These are phyloP conservation scores for Ophiostoma angusticollis DNA, from an alignment of 2,329 filamentous ascomycete species.

Conservation along the genomic window DNA sequence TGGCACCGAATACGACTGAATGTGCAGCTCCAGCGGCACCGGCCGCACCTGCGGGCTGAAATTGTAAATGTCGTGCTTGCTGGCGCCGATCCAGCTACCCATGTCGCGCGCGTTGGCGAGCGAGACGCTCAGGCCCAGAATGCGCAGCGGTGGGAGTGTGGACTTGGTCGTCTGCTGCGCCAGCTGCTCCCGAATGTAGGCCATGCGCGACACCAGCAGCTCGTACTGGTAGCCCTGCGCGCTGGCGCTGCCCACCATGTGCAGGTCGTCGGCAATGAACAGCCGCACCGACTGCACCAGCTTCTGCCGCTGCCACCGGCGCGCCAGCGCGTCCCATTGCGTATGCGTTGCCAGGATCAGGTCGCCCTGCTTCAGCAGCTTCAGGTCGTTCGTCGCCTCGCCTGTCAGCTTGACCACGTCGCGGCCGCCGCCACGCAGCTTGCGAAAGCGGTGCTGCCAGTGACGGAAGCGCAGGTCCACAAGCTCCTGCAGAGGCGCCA, in stretches of 20 bases:
- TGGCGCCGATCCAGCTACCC: constrained; percentile 95
- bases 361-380: constrained; percentile 75
- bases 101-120: constrained; percentile 87
- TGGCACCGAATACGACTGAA: constrained; percentile 89
- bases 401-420: constrained; percentile 86
- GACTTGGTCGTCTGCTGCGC: constrained; percentile 72
- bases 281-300: constrained; percentile 83
- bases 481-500: constrained; percentile 89
- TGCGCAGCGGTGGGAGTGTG: constrained; percentile 70
- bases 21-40: constrained; percentile 80
- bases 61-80: constrained; percentile 97
- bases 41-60: constrained; percentile 88
- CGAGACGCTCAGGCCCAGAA: constrained; percentile 82
- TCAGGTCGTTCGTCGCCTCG: constrained; percentile 81
- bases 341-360: constrained; percentile 82
- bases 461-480: constrained; percentile 71
- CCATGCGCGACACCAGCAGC: constrained; percentile 93
- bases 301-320: constrained; percentile 93
- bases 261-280: constrained; percentile 90
- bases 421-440: constrained; percentile 71
- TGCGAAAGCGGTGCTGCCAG: constrained; percentile 67
- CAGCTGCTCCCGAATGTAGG: constrained; percentile 82
- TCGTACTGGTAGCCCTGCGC: constrained; percentile 84
- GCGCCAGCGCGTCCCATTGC: constrained; percentile 92
- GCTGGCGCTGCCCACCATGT: constrained; percentile 86